Percentiles rank a stretch among this genome's conserved stretches.
These are phyloP conservation scores for Ambrosiella cleistominuta DNA, from an alignment of 2,329 filamentous ascomycete genomes.

Conservation along the genomic window DNA sequence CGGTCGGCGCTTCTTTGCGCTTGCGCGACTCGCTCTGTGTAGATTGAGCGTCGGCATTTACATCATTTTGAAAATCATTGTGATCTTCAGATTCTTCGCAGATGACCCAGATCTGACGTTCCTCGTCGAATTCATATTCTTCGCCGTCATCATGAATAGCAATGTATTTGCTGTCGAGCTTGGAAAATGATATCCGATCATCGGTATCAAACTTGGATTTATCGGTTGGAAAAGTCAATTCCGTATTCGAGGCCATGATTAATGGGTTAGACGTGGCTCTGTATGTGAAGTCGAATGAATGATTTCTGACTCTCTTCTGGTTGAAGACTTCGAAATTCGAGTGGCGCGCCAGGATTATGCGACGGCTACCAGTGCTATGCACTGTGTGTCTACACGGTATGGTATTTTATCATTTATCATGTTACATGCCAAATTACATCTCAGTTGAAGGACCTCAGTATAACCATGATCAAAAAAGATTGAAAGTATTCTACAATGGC, in stretches of 20 bases:
- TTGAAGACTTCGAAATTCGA: not conserved
- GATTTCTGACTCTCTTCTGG: not conserved
- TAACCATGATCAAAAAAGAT: not conserved
- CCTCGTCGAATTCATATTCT: constrained; percentile 68
- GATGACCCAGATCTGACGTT: constrained; percentile 57
- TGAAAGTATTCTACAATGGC: too few relatives aligned
- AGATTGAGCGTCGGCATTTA: not conserved
- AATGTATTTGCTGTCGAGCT: constrained; percentile 62
- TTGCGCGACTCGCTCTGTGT: constrained; percentile 17
- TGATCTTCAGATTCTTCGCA: constrained; percentile 24
- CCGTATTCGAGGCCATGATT: constrained; percentile 5
- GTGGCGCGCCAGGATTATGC: not conserved
- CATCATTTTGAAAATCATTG: not conserved
- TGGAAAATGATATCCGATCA: constrained; percentile 74
- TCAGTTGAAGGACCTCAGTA: not conserved
- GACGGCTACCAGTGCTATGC: too few relatives aligned
- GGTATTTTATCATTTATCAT: not conserved
- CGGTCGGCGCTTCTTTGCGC: constrained; percentile 24
- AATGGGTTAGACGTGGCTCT: too few relatives aligned
- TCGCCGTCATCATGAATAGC: constrained; percentile 69
- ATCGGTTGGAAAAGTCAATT: constrained; percentile 35
- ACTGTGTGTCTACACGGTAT: not conserved
- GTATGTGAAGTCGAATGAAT: not conserved
- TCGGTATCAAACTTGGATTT: constrained; percentile 56
- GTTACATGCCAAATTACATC: not conserved